These are phyloP conservation scores for Xylaria digitata DNA, from an alignment of 2,329 filamentous ascomycete genomes.

Conservation along the genomic window DNA sequence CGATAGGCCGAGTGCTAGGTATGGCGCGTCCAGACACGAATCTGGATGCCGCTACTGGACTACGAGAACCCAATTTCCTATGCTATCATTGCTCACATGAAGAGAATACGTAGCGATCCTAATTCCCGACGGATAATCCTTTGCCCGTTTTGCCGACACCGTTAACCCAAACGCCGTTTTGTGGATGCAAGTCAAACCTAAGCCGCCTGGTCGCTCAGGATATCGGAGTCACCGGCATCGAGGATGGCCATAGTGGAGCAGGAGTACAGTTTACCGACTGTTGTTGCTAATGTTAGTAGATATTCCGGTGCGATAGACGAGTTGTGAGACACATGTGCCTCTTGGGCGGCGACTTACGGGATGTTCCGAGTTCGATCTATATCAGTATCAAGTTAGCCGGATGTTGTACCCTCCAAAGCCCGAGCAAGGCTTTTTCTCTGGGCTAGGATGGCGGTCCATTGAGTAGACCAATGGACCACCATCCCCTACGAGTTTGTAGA, in stretches of 20 bases:
- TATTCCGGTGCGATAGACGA: background rate
- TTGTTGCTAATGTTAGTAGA: conserved; percentile 31
- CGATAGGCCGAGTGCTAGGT: conserved; percentile 32
- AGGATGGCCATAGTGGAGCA: conserved; percentile 97
- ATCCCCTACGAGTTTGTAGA: conserved; percentile 28
- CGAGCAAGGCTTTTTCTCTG: conserved; percentile 87
- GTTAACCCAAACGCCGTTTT: conserved; percentile 49
- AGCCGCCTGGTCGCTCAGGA: conserved; percentile 81
- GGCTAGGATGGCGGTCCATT: conserved; percentile 57
- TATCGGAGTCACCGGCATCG: conserved; percentile 98
- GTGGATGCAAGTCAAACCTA: conserved; percentile 56
- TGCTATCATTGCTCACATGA: conserved; percentile 34
- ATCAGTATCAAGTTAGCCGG: conserved; percentile 62
- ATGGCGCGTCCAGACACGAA: conserved; percentile 27
- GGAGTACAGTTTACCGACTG: conserved; percentile 98
- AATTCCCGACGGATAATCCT: conserved; percentile 34
- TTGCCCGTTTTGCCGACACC: conserved; percentile 46
- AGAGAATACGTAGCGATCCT: conserved; percentile 26
- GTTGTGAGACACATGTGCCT: background rate
- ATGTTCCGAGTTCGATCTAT: conserved; percentile 95
- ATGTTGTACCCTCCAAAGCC: conserved; percentile 89
- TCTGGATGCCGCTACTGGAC: conserved; percentile 30
- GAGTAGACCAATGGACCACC: conserved; percentile 18
- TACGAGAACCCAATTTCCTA: conserved; percentile 33
- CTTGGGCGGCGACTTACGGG: conserved; percentile 34